Evolutionary conservation across 2,329 filamentous ascomycete species (phyloP).

Genomic region (Paracamarosporium sp.): DNA sequence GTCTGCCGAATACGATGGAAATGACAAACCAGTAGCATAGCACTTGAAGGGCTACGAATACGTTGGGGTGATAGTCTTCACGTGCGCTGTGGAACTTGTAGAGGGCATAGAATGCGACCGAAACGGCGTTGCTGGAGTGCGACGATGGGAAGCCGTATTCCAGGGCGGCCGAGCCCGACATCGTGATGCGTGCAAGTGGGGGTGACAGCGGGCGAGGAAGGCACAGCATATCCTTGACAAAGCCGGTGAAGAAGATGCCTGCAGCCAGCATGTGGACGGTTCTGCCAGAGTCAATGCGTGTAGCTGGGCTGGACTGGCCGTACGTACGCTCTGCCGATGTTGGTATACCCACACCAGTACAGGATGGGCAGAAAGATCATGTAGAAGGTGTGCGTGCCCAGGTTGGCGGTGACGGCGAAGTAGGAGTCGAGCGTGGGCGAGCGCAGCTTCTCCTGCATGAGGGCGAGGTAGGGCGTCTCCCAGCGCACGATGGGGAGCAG

Average conservation of each 20-base stretch:
- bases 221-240: slow-evolving; percentile 92
- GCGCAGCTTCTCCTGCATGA: slow-evolving; percentile 79
- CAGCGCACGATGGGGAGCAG: slow-evolving; percentile 87
- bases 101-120: slow-evolving; percentile 85
- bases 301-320: background rate
- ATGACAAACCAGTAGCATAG: slow-evolving; percentile 83
- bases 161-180: slow-evolving; percentile 92
- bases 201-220: slow-evolving; percentile 91
- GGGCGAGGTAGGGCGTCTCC: slow-evolving; percentile 94
- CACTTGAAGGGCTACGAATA: slow-evolving; percentile 68
- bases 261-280: slow-evolving; percentile 68
- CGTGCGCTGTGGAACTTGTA: slow-evolving; percentile 71
- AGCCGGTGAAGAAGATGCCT: slow-evolving; percentile 76
- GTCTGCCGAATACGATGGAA: slow-evolving; percentile 87
- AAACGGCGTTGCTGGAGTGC: slow-evolving; percentile 95
- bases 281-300: slow-evolving; percentile 28
- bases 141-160: slow-evolving; percentile 98
- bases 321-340: slow-evolving; percentile 83
- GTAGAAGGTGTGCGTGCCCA: slow-evolving; percentile 98
- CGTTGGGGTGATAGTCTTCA: slow-evolving; percentile 65
- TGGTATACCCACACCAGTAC: slow-evolving; percentile 93
- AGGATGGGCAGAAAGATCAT: slow-evolving; percentile 94
- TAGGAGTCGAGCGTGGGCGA: slow-evolving; percentile 90
- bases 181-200: slow-evolving; percentile 91
- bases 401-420: slow-evolving; percentile 94